phyloP scores from a whole-genome alignment of 2,329 filamentous ascomycete species.

The Coniochaeta sp. region DNA sequence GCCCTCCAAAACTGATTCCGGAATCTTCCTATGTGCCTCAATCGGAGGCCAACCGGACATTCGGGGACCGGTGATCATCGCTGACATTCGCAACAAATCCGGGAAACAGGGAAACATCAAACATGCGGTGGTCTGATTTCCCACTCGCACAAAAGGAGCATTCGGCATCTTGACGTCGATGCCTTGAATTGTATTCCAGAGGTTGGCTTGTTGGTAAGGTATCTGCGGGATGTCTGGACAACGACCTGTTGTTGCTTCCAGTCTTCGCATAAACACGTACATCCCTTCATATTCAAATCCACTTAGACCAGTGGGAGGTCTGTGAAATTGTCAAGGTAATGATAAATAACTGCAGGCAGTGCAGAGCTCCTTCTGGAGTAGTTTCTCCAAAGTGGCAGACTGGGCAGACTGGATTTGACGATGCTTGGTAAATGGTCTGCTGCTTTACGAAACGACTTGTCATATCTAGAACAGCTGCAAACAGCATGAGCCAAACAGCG shows the following conservation, averaged over 20 bases:
- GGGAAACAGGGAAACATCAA: not conserved
- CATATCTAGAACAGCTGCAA: not conserved
- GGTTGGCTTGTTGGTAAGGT: too few relatives aligned
- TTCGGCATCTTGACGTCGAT: not conserved
- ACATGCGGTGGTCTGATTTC: not conserved
- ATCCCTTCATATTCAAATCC: not conserved
- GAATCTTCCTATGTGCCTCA: not conserved
- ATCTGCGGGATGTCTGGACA: not conserved
- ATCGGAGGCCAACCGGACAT: not conserved
- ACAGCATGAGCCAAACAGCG: not conserved
- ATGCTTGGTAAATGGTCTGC: not conserved
- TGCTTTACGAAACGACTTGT: not conserved
- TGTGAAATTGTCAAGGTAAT: not conserved
- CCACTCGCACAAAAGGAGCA: not conserved
- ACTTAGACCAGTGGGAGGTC: not conserved
- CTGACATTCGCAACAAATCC: not conserved
- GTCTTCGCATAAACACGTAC: not conserved
- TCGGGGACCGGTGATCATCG: not conserved
- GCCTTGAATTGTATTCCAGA: not conserved
- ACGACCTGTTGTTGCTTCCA: too few relatives aligned
- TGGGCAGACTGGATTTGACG: not conserved
- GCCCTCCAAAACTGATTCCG: not conserved
- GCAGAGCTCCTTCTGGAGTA: not conserved
- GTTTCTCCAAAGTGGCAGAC: not conserved
- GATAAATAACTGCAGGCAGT: too few relatives aligned